Evolutionary conservation across 1,139 yeast genomes (phyloP).

Genomic region (Yamadazyma pseudoaaseri): DNA sequence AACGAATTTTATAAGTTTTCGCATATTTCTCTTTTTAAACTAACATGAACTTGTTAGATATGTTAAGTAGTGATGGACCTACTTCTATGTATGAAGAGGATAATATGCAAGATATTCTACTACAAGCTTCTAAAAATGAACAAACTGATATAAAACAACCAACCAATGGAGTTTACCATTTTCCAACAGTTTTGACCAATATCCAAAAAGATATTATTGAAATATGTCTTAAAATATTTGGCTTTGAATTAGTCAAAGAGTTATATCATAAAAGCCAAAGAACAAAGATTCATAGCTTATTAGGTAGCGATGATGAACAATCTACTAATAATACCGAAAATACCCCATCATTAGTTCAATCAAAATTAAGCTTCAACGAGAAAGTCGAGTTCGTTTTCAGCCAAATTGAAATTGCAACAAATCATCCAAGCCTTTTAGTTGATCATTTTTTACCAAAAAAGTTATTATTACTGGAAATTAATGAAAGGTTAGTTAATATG

Average conservation of each 20-base stretch:
- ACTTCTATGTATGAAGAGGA: conserved; percentile 13
- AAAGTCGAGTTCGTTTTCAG: conserved; percentile 39
- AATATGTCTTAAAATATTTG: conserved; percentile 51
- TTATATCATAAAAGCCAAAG: conserved; percentile 22
- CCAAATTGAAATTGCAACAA: conserved; percentile 49
- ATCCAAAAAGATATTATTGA: conserved; percentile 59
- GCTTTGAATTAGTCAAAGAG: conserved; percentile 39
- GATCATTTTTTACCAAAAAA: conserved; percentile 76
- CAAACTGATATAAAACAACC: conserved; percentile 10
- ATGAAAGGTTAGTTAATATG: conserved; percentile 48
- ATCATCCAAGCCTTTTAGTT: conserved; percentile 68
- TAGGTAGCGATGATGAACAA: conserved; percentile 17
- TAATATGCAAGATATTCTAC: conserved; percentile 10
- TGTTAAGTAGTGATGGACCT: conserved; percentile 24
- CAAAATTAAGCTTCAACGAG: conserved; percentile 10
- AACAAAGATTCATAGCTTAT: conserved; percentile 37
- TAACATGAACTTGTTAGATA: conserved; percentile 39
- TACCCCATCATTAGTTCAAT: background rate
- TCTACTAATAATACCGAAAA: conserved; percentile 7
- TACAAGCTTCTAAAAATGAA: conserved; percentile 4
- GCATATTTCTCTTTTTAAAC: background rate
- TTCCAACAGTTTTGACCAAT: conserved; percentile 56
- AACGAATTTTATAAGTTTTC: background rate
- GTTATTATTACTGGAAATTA: conserved; percentile 61
- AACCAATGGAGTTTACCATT: conserved; percentile 35